Evolutionary conservation across 495 filamentous ascomycete genomes (phyloP).

Genomic region (Entonaema liquescens): DNA sequence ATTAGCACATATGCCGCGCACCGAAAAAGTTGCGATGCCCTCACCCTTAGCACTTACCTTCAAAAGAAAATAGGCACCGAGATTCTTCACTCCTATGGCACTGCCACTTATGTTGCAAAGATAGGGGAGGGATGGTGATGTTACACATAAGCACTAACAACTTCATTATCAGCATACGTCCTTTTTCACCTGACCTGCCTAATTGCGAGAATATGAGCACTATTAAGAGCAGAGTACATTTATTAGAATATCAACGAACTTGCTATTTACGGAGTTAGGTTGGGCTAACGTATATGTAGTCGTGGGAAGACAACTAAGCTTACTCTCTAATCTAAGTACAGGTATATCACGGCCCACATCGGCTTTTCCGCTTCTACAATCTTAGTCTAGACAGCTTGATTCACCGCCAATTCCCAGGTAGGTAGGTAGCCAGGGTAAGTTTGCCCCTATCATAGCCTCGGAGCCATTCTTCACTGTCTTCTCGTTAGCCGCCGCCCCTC

Average conservation of each 20-base stretch:
- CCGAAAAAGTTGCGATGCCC: neutral
- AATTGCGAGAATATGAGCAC: constrained; percentile 42
- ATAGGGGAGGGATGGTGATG: too few species aligned
- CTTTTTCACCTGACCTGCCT: constrained; percentile 36
- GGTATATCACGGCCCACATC: constrained; percentile 35
- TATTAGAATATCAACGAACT: too few species aligned
- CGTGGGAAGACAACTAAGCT: neutral
- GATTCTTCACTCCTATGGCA: constrained; percentile 12
- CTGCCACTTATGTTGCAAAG: constrained; percentile 8
- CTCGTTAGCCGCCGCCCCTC: constrained; percentile 10
- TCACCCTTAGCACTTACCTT: neutral
- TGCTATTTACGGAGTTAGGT: too few species aligned
- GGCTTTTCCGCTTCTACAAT: constrained; percentile 37
- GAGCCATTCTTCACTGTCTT: neutral
- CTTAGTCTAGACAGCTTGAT: constrained; percentile 44
- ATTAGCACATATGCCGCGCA: neutral
- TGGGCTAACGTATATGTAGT: too few species aligned
- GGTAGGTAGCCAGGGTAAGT: constrained; percentile 9
- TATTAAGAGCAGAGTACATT: too few species aligned
- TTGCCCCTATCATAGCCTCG: neutral
- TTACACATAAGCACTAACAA: neutral
- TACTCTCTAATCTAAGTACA: constrained; percentile 33
- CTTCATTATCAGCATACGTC: neutral
- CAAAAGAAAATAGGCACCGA: neutral
- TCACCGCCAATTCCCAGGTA: constrained; percentile 8